phyloP scores from a whole-genome alignment of 257 asterid genomes.

The Gentiana straminea region DNA sequence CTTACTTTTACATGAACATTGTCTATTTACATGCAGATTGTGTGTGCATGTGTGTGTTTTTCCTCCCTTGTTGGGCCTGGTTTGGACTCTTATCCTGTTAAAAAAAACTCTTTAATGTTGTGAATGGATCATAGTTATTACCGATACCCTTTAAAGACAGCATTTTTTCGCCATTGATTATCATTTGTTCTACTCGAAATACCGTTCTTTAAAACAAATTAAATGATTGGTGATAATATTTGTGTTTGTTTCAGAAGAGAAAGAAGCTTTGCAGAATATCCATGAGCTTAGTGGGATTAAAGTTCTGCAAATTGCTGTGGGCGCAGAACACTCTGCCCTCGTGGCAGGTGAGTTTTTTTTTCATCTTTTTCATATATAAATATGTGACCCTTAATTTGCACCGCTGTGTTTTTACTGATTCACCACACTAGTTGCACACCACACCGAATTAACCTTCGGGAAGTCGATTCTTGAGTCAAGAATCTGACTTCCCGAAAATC shows the following conservation, averaged over 20 bases:
- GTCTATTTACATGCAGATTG: too few relatives aligned
- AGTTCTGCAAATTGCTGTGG: slow-evolving; percentile 63
- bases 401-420: too few relatives aligned
- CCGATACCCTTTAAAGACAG: background rate
- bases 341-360: slow-evolving; percentile 45
- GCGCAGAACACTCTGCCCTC: slow-evolving; percentile 86
- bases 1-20: too few relatives aligned
- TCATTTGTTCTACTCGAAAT: background rate
- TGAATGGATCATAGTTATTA: too few relatives aligned
- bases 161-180: background rate
- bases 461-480: too few relatives aligned
- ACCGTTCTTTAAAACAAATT: background rate
- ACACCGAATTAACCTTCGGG: too few relatives aligned
- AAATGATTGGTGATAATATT: background rate
- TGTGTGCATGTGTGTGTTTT: too few relatives aligned
- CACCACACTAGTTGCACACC: too few relatives aligned
- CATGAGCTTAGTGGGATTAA: slow-evolving; percentile 21
- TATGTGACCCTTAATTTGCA: too few relatives aligned
- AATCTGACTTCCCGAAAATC: too few relatives aligned
- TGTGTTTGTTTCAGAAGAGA: slow-evolving; percentile 15
- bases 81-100: too few relatives aligned
- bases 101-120: background rate
- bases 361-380: background rate
- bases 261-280: slow-evolving; percentile 20
- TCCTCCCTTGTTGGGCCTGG: too few relatives aligned